Evolutionary conservation across 2,329 filamentous ascomycete species (phyloP), one percentile per base, ranked within the genome.

Genomic region (Cylindrodendrum hubeiense): DNA sequence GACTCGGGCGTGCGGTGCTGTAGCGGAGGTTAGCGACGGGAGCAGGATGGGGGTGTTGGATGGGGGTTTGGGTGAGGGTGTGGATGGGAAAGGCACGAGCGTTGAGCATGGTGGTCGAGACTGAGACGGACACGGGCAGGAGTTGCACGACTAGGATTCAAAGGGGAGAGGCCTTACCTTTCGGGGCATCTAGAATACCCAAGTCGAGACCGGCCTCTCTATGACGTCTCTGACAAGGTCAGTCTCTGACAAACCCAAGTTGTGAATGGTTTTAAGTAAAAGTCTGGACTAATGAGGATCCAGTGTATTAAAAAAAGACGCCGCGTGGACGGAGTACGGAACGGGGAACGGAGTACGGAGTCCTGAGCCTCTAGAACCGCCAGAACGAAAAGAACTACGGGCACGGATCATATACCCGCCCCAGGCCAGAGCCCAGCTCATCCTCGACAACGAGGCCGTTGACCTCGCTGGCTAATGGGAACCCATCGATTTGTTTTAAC

Each of bases 1-100:
- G 73, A 75, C 55, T 74, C 73, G 12, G 72, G 71, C 15, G 73
- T 75, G 62, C 73, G 68, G 63, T 59, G 39, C 63, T 66, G 41
- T 58, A 28, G 12, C 15, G 13, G 22, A 47, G 17, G 15, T 47
- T 26, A 47, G 44, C n/a, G n/a, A 15, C 5, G 28, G 12, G n/a
- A n/a, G n/a, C n/a, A n/a, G 54, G 21, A 13, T n/a, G 39, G 26
- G 41, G 26, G n/a, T 39, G 13, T 43, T 15, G 22, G 17, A 28
- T 7, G 34, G 19, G 10, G 33, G 9, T n/a, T 33, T 39, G 15
- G 37, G 9, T 17, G 15, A 39, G 13, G 15, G 7, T 39, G 13
- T 17, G 13, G 34, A 3, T 8, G 8, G 37, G 13, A 10, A 15
- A 15, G 46, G 22, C 10, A 28, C 46, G 46, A 28, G 46, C 22